Evolutionary conservation across 768 basidiomycete species (phyloP).

Genomic region (Strobilomyces dryophilus): DNA sequence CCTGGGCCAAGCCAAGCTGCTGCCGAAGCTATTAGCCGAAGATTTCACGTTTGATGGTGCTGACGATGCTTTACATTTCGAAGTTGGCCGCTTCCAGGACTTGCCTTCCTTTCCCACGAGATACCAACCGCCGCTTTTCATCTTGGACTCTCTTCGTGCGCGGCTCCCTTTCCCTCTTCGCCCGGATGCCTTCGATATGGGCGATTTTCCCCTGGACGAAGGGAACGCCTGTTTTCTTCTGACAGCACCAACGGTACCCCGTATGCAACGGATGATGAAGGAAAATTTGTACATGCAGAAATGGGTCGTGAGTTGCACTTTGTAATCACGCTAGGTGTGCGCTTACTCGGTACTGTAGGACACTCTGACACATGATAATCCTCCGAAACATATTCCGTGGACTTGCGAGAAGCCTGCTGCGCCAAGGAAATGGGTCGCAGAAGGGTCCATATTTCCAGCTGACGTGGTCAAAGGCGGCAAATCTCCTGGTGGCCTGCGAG

Average conservation of each 20-base stretch:
- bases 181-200: slow-evolving; percentile 16
- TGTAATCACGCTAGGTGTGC: neutral
- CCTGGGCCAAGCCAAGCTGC: slow-evolving; percentile 8
- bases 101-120: slow-evolving; percentile 31
- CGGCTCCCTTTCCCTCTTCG: slow-evolving; percentile 23
- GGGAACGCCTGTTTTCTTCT: slow-evolving; percentile 12
- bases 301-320: slow-evolving; percentile 31
- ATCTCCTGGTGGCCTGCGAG: slow-evolving; percentile 1
- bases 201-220: slow-evolving; percentile 19
- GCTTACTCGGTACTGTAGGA: slow-evolving; percentile 18
- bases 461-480: slow-evolving; percentile 10
- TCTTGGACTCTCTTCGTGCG: slow-evolving; percentile 19
- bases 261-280: slow-evolving; percentile 33
- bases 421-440: slow-evolving; percentile 26
- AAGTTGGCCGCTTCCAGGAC: slow-evolving; percentile 15
- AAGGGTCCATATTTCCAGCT: slow-evolving; percentile 28
- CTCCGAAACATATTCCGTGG: slow-evolving; percentile 31
- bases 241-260: slow-evolving; percentile 33
- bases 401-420: slow-evolving; percentile 16
- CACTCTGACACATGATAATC: slow-evolving; percentile 13
- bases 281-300: slow-evolving; percentile 32
- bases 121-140: slow-evolving; percentile 26
- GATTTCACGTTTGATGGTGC: slow-evolving; percentile 16
- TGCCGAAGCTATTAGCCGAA: slow-evolving; percentile 22
- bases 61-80: slow-evolving; percentile 5